Evolutionary conservation across 495 filamentous ascomycete species (phyloP), one percentile per base, ranked within the genome.

Genomic region (Hyphodiscus hymeniophilus): DNA sequence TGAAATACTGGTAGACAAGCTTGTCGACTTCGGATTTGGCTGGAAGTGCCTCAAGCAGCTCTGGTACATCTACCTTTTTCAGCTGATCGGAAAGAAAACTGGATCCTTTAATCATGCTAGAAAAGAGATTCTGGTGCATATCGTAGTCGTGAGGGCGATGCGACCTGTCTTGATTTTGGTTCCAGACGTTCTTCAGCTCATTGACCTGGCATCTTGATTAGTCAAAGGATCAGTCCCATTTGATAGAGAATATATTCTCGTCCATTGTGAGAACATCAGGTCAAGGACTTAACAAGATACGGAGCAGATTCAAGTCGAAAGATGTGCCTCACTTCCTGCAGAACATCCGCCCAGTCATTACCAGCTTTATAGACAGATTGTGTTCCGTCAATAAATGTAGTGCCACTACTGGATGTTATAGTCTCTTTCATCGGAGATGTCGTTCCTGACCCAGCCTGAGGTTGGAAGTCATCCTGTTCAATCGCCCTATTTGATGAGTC

Each of bases 1-100:
- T 64, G 49, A 76, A 74, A 52, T 74, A 77, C 24, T 66, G 63
- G 43, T 64, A 63, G 39, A 74, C 64, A 32, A 76, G 45, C 41
- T 65, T 58, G 34, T 71, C 71, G 38, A 62, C 55, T 3, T 68
- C 50, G 2, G 57, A 35, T 22, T 65, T 67, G 7, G 63, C 40
- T 7, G 74, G 69, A n/a, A 76, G 52, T 32, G 65, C 46, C 32
- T 59, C 61, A 10, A 75, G 23, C 11, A 75, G 47, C 7, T 72
- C 68, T 21, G 62, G 46, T 23, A 58, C 38, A 15, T 42, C 38
- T 6, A 57, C 34, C 12, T 44, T 50, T 22, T 52, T 47, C 7
- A 57, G 45, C 17, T 47, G 51, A 5, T 50, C 55, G 28, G 34
- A 50, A 7, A 59, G 35, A 15, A 62, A 31, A 20, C 57, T 51